Evolutionary conservation across 805 yeast species (phyloP).

Genomic region (Candida ficus): DNA sequence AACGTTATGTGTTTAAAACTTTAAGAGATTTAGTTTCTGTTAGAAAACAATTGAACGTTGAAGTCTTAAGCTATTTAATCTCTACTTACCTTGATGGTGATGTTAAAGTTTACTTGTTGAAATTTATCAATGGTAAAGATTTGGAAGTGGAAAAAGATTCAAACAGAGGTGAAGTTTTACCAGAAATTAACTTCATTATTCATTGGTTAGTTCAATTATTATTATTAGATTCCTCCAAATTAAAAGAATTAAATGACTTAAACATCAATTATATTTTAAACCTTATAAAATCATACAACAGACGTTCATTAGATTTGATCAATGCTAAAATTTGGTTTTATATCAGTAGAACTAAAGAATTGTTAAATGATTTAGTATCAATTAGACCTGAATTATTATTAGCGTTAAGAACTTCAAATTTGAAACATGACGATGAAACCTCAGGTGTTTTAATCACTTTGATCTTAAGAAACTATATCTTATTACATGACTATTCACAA

Average conservation of each 20-base stretch:
- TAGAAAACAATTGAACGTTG: slow-evolving; percentile 56
- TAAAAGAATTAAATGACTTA: slow-evolving; percentile 45
- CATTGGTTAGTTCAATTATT: slow-evolving; percentile 76
- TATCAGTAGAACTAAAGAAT: slow-evolving; percentile 72
- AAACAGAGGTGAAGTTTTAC: slow-evolving; percentile 40
- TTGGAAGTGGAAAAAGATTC: slow-evolving; percentile 29
- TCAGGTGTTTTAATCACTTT: slow-evolving; percentile 84
- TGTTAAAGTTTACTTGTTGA: slow-evolving; percentile 38
- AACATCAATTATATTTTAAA: slow-evolving; percentile 45
- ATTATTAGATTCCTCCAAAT: slow-evolving; percentile 57
- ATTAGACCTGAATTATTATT: slow-evolving; percentile 66
- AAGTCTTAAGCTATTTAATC: slow-evolving; percentile 51
- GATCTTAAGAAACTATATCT: slow-evolving; percentile 72
- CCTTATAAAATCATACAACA: slow-evolving; percentile 56
- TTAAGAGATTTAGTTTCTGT: slow-evolving; percentile 76
- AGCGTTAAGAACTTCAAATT: slow-evolving; percentile 80
- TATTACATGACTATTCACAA: slow-evolving; percentile 74
- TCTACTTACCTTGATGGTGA: slow-evolving; percentile 49
- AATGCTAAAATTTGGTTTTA: slow-evolving; percentile 94
- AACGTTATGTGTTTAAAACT: slow-evolving; percentile 81
- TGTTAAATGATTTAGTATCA: slow-evolving; percentile 43
- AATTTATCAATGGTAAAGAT: slow-evolving; percentile 32
- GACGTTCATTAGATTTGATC: slow-evolving; percentile 79
- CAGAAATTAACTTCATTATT: slow-evolving; percentile 76
- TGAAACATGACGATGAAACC: slow-evolving; percentile 90